Conservation (phyloP, 371 early-diverging fungal genomes). For the Syncephalastrum monosporum region DNA sequence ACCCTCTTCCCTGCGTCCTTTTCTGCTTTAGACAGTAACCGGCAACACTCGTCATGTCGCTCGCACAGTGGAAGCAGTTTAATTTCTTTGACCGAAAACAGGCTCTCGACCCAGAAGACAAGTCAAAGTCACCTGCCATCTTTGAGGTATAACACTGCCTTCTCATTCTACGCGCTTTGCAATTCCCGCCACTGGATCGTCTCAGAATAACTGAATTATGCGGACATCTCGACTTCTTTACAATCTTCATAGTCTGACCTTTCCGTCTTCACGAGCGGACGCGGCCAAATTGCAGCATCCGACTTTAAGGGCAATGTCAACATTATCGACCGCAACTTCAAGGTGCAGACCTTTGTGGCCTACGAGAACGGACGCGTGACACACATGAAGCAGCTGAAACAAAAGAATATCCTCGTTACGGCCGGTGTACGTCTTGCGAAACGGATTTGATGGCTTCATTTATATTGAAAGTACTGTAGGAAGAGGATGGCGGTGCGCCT, state of each 20-base stretch:
- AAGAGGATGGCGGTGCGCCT: conserved; percentile 52
- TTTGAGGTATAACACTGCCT: conserved; percentile 53
- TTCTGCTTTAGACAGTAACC: neutral
- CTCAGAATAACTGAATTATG: conserved; percentile 16
- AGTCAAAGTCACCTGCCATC: conserved; percentile 59
- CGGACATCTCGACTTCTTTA: neutral
- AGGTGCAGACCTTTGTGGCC: conserved; percentile 71
- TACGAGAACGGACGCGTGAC: conserved; percentile 72
- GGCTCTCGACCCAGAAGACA: conserved; percentile 57
- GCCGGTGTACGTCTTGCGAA: conserved; percentile 58
- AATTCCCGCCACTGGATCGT: conserved; percentile 9
- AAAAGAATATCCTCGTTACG: conserved; percentile 69
- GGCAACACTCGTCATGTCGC: conserved; percentile 31
- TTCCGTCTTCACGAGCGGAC: conserved; percentile 54
- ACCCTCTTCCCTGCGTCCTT: neutral
- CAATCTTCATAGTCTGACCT: conserved; percentile 42
- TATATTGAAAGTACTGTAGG: conserved; percentile 26
- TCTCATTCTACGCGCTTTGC: conserved; percentile 11
- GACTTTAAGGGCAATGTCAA: conserved; percentile 23
- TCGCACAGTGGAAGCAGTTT: conserved; percentile 73
- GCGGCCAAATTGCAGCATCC: conserved; percentile 55
- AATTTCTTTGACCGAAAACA: conserved; percentile 79
- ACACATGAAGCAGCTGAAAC: conserved; percentile 76
- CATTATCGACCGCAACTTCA: conserved; percentile 67
- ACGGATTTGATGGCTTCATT: neutral